Conservation (phyloP, 1,284 basidiomycete genomes). For the Ustilago trichophora region DNA sequence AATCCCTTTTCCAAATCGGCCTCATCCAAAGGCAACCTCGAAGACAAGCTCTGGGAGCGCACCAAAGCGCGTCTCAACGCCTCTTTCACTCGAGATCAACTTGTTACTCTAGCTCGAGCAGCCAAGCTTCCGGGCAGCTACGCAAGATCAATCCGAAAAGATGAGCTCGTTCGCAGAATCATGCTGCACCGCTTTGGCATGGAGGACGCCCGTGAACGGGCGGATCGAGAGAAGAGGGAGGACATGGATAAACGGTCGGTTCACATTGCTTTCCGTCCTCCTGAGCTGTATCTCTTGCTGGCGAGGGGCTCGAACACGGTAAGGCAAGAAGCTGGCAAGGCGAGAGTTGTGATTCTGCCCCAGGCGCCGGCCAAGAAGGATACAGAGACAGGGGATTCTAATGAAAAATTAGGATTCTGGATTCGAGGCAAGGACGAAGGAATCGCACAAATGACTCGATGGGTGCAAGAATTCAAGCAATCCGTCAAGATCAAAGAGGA, state of each 20-base stretch:
- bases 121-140: slow-evolving; percentile 37
- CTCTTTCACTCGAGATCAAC: slow-evolving; percentile 45
- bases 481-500: slow-evolving; percentile 23
- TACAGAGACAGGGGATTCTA: neutral
- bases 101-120: slow-evolving; percentile 16
- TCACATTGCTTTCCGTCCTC: slow-evolving; percentile 20
- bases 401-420: slow-evolving; percentile 34
- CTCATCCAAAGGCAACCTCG: slow-evolving; percentile 1
- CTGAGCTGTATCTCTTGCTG: slow-evolving; percentile 41
- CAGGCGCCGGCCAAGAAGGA: slow-evolving; percentile 8
- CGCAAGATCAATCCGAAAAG: slow-evolving; percentile 16
- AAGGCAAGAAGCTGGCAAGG: slow-evolving; percentile 26
- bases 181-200: slow-evolving; percentile 44
- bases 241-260: slow-evolving; percentile 26
- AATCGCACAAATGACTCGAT: slow-evolving; percentile 27
- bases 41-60: slow-evolving; percentile 41
- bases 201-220: slow-evolving; percentile 26
- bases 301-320: slow-evolving; percentile 19
- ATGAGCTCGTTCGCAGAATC: slow-evolving; percentile 33
- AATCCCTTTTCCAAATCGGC: slow-evolving; percentile 32
- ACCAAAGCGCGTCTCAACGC: slow-evolving; percentile 23
- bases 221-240: slow-evolving; percentile 24
- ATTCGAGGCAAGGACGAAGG: slow-evolving; percentile 32
- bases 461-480: slow-evolving; percentile 33
- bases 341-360: slow-evolving; percentile 27